Conservation (phyloP, 805 yeast species). For the Wickerhamomyces subpelliculosus region DNA sequence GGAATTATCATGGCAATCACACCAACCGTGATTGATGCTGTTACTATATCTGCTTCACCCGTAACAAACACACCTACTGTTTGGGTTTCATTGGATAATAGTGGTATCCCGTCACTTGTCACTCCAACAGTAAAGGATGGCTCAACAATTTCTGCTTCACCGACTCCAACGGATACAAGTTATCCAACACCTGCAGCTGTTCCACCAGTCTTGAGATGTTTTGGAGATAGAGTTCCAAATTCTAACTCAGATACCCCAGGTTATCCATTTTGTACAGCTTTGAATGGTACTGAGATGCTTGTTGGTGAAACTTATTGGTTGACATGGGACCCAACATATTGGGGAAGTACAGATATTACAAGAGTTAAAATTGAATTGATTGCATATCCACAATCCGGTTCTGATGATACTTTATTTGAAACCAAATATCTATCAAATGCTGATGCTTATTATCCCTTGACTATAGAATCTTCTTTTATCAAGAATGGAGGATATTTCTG, state of each 20-base stretch:
- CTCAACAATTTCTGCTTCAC: constrained; percentile 32
- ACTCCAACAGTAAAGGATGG: constrained; percentile 33
- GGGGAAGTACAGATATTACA: constrained; percentile 29
- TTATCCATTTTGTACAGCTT: constrained; percentile 36
- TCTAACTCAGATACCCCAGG: constrained; percentile 18
- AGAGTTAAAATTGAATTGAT: constrained; percentile 26
- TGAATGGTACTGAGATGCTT: constrained; percentile 35
- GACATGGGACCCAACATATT: constrained; percentile 41
- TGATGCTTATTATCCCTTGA: constrained; percentile 34
- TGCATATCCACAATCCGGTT: constrained; percentile 29
- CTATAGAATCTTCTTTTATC: constrained; percentile 23
- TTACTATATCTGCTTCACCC: constrained; percentile 35
- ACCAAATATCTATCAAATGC: constrained; percentile 28
- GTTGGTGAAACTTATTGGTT: constrained; percentile 42
- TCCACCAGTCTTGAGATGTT: constrained; percentile 39
- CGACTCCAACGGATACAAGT: constrained; percentile 29
- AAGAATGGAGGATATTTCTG: constrained; percentile 28
- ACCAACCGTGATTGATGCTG: constrained; percentile 42
- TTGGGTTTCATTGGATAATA: constrained; percentile 37
- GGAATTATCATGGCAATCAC: constrained; percentile 37
- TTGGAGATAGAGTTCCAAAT: constrained; percentile 33
- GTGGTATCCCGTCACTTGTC: constrained; percentile 36
- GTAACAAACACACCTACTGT: constrained; percentile 28
- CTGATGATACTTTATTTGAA: constrained; percentile 25
- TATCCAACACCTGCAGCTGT: constrained; percentile 31